Evolutionary conservation across 495 filamentous ascomycete genomes (phyloP).

Genomic region (Penicillium flavigenum): DNA sequence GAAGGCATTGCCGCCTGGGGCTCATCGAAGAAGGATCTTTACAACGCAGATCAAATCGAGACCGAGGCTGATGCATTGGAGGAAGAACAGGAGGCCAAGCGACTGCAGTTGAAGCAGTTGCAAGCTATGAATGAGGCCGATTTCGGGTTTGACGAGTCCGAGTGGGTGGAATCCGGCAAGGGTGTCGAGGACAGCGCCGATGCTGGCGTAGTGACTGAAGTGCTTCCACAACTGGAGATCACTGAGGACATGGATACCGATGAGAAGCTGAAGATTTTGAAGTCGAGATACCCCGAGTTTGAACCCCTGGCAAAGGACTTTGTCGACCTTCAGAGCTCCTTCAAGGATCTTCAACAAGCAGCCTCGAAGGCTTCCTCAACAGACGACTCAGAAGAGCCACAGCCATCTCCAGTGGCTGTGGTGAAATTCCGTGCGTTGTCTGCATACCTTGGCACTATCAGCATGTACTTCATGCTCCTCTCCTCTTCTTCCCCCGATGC

Average conservation of each 20-base stretch:
- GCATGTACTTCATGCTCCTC: conserved; percentile 91
- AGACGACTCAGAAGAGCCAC: conserved; percentile 29
- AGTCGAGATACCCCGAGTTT: conserved; percentile 86
- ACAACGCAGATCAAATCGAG: conserved; percentile 84
- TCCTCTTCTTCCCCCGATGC: conserved; percentile 65
- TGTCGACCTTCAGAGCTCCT: conserved; percentile 62
- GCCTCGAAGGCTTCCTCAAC: conserved; percentile 49
- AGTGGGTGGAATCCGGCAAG: conserved; percentile 64
- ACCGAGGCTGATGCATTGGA: conserved; percentile 89
- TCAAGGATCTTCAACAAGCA: conserved; percentile 56
- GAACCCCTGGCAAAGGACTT: conserved; percentile 81
- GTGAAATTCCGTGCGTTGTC: conserved; percentile 73
- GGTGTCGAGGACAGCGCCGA: conserved; percentile 36
- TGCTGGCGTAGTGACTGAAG: conserved; percentile 68
- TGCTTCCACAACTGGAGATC: conserved; percentile 77
- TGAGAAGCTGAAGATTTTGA: conserved; percentile 74
- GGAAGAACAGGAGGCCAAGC: conserved; percentile 84
- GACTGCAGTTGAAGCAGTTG: conserved; percentile 86
- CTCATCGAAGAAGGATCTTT: conserved; percentile 83
- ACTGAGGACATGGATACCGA: conserved; percentile 73
- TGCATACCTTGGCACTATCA: conserved; percentile 79
- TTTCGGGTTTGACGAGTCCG: conserved; percentile 85
- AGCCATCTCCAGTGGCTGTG: conserved; percentile 51
- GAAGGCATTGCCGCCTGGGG: conserved; percentile 83
- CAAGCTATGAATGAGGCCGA: conserved; percentile 83